A percentile compares a stretch with the other conserved stretches of the same genome.
These are phyloP conservation scores for Chenopodium berlandieri DNA, from an alignment of 148 eudicot species.

Conservation along the genomic window DNA sequence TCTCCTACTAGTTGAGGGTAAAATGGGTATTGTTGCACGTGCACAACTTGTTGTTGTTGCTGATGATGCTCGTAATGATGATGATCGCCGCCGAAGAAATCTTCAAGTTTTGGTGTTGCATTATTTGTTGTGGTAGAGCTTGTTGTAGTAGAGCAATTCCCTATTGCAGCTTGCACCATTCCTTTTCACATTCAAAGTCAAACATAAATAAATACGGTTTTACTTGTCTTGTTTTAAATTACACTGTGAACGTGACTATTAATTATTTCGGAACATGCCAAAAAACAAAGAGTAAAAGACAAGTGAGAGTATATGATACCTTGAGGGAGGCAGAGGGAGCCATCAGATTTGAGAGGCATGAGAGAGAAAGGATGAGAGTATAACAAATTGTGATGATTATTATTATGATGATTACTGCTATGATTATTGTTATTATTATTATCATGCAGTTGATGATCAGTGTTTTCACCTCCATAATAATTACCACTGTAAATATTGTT, in stretches of 20 bases:
- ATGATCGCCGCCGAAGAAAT: conserved; percentile 69
- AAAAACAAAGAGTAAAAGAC: background rate
- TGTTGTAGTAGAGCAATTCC: conserved; percentile 22
- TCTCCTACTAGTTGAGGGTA: conserved; percentile 25
- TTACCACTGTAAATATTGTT: conserved; percentile 26
- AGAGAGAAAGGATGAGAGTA: conserved; percentile 47
- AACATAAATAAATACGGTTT: background rate
- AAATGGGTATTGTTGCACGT: conserved; percentile 46
- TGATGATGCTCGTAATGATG: conserved; percentile 27
- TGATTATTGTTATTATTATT: background rate
- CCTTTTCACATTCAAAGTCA: conserved; percentile 35
- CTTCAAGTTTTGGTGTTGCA: conserved; percentile 70
- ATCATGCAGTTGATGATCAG: conserved; percentile 23
- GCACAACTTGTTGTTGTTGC: conserved; percentile 25
- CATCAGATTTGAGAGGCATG: conserved; percentile 94
- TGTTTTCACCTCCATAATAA: conserved; percentile 42
- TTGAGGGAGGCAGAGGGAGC: conserved; percentile 80
- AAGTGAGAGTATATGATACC: conserved; percentile 32
- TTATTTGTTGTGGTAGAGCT: background rate
- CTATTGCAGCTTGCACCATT: conserved; percentile 40
- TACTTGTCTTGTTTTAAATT: too few relatives aligned
- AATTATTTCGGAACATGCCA: background rate
- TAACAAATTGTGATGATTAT: conserved; percentile 5
- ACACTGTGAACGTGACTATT: background rate
- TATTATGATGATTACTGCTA: background rate